Conservation (phyloP, 2,329 filamentous ascomycete species). For the Stachybotrys chartarum region DNA sequence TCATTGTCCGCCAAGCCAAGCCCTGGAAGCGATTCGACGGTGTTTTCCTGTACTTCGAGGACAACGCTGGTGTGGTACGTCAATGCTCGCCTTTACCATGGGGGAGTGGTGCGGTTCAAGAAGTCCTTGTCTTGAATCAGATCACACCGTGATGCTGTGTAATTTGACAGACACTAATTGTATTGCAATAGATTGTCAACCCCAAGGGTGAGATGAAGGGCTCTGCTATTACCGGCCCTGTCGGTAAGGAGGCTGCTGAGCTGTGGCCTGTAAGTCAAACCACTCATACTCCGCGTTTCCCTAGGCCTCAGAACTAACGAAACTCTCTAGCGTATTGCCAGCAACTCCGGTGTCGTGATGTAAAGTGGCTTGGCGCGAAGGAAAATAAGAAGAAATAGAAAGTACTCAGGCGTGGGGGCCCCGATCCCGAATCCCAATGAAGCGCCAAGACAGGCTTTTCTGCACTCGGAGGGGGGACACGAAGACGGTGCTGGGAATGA, state of each 20-base stretch:
- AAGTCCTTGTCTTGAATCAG: background rate
- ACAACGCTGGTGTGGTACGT: slow-evolving; percentile 98
- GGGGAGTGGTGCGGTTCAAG: background rate
- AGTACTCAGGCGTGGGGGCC: slow-evolving; percentile 6
- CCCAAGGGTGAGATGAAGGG: slow-evolving; percentile 99
- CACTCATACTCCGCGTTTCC: background rate
- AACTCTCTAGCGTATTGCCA: slow-evolving; percentile 81
- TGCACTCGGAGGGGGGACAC: slow-evolving; percentile 3
- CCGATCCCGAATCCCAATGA: slow-evolving; percentile 25
- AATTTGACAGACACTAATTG: slow-evolving; percentile 24
- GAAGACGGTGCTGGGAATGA: slow-evolving; percentile 17
- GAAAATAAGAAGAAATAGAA: slow-evolving; percentile 19
- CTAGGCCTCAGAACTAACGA: background rate
- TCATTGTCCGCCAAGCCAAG: slow-evolving; percentile 98
- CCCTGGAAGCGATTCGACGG: slow-evolving; percentile 98
- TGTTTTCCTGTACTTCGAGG: slow-evolving; percentile 99
- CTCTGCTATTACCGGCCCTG: slow-evolving; percentile 96
- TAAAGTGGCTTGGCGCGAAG: slow-evolving; percentile 49
- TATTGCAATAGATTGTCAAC: slow-evolving; percentile 77
- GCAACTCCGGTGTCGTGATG: slow-evolving; percentile 99
- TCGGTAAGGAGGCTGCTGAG: slow-evolving; percentile 99
- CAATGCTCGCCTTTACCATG: background rate
- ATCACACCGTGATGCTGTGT: background rate
- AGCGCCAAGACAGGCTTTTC: slow-evolving; percentile 16
- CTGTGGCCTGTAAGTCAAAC: slow-evolving; percentile 80